Conservation (phyloP, 2,329 filamentous ascomycete genomes). For the Microdochium trichocladiopsis region DNA sequence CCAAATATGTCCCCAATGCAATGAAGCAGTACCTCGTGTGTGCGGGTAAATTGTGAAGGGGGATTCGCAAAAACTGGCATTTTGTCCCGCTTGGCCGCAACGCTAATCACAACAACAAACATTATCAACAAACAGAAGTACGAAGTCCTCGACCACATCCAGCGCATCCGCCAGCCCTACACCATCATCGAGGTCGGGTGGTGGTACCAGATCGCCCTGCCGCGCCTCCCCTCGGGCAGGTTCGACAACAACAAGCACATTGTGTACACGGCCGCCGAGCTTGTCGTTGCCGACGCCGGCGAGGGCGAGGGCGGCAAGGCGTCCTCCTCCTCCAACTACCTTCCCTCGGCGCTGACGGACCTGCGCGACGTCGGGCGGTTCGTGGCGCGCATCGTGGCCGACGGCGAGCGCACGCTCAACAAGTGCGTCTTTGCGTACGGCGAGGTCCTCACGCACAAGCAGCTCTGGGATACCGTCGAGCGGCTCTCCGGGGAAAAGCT, state of each 20-base stretch:
- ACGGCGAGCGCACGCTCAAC: conserved; percentile 41
- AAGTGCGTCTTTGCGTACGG: conserved; percentile 40
- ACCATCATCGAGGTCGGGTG: conserved; percentile 2
- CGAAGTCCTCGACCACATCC: neutral
- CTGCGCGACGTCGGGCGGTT: conserved; percentile 45
- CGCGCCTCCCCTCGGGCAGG: neutral
- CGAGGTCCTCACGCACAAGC: conserved; percentile 34
- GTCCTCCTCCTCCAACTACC: conserved; percentile 31
- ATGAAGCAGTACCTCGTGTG: too few relatives aligned
- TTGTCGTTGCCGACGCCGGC: neutral
- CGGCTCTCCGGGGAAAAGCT: conserved; percentile 39
- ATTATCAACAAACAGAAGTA: conserved; percentile 3
- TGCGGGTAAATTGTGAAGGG: too few relatives aligned
- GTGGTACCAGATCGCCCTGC: conserved; percentile 1
- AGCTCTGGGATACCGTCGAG: conserved; percentile 39
- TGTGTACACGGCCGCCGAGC: too few relatives aligned
- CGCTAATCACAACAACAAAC: too few relatives aligned
- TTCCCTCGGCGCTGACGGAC: conserved; percentile 35
- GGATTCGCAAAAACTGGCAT: too few relatives aligned
- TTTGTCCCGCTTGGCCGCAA: too few relatives aligned
- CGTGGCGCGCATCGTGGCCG: conserved; percentile 41
- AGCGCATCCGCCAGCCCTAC: conserved; percentile 1
- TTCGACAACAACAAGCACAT: too few relatives aligned
- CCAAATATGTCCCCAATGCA: too few relatives aligned
- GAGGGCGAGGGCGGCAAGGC: neutral